These are phyloP conservation scores for Papiliotrema laurentii DNA, from an alignment of 1,284 basidiomycete genomes.

Conservation along the genomic window DNA sequence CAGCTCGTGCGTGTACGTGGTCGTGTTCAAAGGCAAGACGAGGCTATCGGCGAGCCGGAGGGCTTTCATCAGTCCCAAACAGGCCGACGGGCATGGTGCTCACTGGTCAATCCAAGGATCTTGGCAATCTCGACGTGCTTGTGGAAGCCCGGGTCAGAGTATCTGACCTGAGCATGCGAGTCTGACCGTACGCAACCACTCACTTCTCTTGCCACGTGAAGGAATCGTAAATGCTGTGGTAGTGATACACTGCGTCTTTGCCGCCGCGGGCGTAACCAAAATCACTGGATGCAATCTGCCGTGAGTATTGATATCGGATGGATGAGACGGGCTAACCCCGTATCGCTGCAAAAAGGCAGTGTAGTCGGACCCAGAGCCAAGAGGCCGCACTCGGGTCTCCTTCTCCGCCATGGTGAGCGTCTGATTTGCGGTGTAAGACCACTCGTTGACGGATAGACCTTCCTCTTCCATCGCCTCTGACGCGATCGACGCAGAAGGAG, in stretches of 20 bases:
- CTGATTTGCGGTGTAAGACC: no score
- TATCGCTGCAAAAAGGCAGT: slow-evolving; percentile 64
- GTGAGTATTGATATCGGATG: no score
- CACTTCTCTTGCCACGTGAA: slow-evolving; percentile 60
- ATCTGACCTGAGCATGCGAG: slow-evolving; percentile 42
- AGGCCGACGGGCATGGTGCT: slow-evolving; percentile 5
- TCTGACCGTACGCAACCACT: neutral
- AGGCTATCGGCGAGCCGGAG: slow-evolving; percentile 62
- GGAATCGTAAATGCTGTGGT: slow-evolving; percentile 67
- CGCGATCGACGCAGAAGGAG: slow-evolving; percentile 33
- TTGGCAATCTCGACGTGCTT: slow-evolving; percentile 67
- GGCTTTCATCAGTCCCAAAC: slow-evolving; percentile 33
- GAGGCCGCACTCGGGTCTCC: slow-evolving; percentile 10
- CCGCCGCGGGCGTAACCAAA: slow-evolving; percentile 52
- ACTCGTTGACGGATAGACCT: neutral
- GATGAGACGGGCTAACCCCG: slow-evolving; percentile 50
- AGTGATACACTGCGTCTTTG: slow-evolving; percentile 67
- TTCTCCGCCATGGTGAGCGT: no score
- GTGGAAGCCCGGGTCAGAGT: slow-evolving; percentile 70
- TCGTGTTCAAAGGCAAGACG: slow-evolving; percentile 66
- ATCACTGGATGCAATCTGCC: slow-evolving; percentile 40
- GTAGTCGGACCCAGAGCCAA: slow-evolving; percentile 59
- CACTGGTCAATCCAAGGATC: slow-evolving; percentile 57
- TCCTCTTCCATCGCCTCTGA: neutral
- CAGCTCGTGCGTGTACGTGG: slow-evolving; percentile 66